Percentiles rank a stretch among this genome's conserved stretches.
Conservation (phyloP, 139 green algal species). For the Marvania coccoides region DNA sequence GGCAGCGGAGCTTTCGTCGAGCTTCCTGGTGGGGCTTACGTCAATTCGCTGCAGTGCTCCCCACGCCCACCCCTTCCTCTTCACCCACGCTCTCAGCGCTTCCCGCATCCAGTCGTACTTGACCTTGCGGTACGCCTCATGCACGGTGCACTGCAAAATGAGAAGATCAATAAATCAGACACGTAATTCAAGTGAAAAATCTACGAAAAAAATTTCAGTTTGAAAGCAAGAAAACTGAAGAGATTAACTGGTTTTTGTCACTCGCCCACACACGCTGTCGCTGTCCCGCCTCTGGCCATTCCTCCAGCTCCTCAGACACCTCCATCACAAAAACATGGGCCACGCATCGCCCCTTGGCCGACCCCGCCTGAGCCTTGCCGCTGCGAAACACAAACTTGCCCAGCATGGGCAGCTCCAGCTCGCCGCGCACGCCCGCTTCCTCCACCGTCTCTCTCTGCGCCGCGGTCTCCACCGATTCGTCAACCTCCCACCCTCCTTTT, state of each 20-base stretch:
- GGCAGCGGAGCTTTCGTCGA: too few relatives aligned
- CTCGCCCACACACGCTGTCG: constrained; percentile 72
- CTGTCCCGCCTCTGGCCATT: constrained; percentile 71
- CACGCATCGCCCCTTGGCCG: constrained; percentile 31
- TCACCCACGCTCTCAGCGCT: constrained; percentile 49
- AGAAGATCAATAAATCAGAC: neutral
- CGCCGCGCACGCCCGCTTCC: constrained; percentile 80
- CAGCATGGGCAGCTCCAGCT: constrained; percentile 67
- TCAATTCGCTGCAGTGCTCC: too few relatives aligned
- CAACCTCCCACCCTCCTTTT: constrained; percentile 90
- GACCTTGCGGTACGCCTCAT: constrained; percentile 34
- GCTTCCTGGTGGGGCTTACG: too few relatives aligned
- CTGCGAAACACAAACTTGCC: constrained; percentile 46
- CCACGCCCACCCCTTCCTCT: constrained; percentile 21
- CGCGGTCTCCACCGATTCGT: constrained; percentile 78
- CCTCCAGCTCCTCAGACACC: constrained; percentile 72
- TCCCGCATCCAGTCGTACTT: constrained; percentile 78
- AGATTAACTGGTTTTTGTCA: neutral
- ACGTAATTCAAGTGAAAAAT: neutral
- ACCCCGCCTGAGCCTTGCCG: constrained; percentile 27
- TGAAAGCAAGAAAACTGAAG: neutral
- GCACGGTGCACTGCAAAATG: constrained; percentile 39
- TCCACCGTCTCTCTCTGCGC: constrained; percentile 83
- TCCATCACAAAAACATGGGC: constrained; percentile 78
- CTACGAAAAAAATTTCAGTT: neutral